Percentiles rank a stretch among this genome's conserved stretches.
These are phyloP conservation scores for Botryotinia globosa DNA, from an alignment of 2,329 filamentous ascomycete species.

Conservation along the genomic window DNA sequence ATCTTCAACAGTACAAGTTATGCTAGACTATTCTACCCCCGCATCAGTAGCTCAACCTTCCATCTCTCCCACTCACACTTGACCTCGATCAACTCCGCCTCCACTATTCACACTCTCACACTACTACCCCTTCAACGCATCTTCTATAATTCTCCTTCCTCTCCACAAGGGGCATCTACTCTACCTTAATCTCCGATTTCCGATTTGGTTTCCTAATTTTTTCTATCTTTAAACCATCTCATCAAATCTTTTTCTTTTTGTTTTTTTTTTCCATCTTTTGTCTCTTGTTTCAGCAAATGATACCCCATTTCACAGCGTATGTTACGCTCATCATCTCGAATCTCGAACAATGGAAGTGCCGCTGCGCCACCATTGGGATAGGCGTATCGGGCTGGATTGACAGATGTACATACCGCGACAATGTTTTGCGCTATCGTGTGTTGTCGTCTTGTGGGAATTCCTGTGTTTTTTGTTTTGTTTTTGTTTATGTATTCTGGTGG, in stretches of 20 bases:
- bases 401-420: conserved; percentile 44
- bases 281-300: conserved; percentile 43
- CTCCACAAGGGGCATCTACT: not conserved
- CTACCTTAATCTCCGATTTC: not conserved
- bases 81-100: not conserved
- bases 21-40: not conserved
- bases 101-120: not conserved
- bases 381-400: conserved; percentile 45
- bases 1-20: conserved; percentile 32
- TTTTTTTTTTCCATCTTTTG: conserved; percentile 19
- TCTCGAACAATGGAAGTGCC: conserved; percentile 47
- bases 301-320: conserved; percentile 52
- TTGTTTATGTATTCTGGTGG: not conserved
- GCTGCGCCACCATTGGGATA: conserved; percentile 48
- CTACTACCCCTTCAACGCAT: not conserved
- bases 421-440: conserved; percentile 53
- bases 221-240: not conserved
- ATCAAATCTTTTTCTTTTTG: not conserved
- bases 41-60: conserved; percentile 30
- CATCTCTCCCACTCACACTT: not conserved
- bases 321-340: conserved; percentile 41
- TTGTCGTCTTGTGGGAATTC: conserved; percentile 35
- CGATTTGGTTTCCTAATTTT: conserved; percentile 16
- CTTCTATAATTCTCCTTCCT: too few species aligned
- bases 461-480: not conserved